Conservation (phyloP, 371 early-diverging fungal species). For the Mucor plumbeus region DNA sequence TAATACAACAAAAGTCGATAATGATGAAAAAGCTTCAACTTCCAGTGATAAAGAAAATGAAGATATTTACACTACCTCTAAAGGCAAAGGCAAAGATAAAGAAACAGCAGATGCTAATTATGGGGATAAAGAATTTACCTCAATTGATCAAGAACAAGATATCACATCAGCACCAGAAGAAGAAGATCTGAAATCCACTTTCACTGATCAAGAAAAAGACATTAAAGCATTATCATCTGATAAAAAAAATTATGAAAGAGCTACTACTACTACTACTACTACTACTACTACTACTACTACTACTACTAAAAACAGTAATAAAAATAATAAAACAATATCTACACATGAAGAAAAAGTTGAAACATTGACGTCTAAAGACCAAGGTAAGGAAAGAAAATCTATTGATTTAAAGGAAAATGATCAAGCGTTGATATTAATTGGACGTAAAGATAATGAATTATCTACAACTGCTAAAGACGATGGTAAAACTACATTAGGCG, state of each 20-base stretch:
- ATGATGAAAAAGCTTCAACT: no score
- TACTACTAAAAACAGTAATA: neutral
- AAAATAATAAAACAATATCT: neutral
- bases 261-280: no score
- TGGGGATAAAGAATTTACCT: neutral
- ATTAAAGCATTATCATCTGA: neutral
- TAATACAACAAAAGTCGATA: neutral
- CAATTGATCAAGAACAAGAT: neutral
- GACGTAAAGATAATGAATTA: no score
- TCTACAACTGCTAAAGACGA: neutral
- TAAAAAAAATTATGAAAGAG: neutral
- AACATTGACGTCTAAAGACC: neutral
- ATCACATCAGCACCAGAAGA: no score
- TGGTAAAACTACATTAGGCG: neutral
- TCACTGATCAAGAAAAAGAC: neutral
- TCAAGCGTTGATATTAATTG: no score
- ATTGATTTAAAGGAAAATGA: no score
- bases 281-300: no score
- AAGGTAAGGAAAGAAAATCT: no score
- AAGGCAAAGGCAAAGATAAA: neutral
- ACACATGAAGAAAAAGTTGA: neutral
- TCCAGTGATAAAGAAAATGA: neutral
- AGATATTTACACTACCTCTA: neutral
- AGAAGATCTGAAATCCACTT: neutral
- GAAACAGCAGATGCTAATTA: neutral